Evolutionary conservation across 108 stramenopile genomes (phyloP).

Genomic region (Pseudonitzschia delicatissima): DNA sequence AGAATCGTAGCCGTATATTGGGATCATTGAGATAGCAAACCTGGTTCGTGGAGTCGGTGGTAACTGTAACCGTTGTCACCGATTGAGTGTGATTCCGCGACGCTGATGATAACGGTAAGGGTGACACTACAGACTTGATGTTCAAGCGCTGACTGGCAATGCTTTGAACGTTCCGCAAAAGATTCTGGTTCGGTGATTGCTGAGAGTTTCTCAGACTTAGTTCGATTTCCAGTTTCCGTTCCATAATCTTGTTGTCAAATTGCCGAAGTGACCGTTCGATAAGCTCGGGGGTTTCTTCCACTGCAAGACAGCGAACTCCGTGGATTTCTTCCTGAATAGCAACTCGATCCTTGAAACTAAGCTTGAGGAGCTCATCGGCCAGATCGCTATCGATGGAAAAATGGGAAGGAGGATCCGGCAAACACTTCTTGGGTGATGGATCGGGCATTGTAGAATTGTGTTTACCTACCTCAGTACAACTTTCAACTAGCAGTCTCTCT

Average conservation of each 20-base stretch:
- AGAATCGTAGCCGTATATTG: slow-evolving; percentile 31
- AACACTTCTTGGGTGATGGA: no score
- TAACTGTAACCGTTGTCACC: neutral
- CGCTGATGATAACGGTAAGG: neutral
- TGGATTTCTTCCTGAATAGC: slow-evolving; percentile 3
- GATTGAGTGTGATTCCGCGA: neutral
- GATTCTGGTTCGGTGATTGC: no score
- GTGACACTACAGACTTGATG: neutral
- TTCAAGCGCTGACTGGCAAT: no score
- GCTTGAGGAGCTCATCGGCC: neutral
- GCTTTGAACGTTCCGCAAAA: no score
- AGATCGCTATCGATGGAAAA: neutral
- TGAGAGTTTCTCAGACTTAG: no score
- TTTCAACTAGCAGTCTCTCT: no score
- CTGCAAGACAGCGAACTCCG: neutral
- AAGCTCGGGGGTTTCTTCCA: neutral
- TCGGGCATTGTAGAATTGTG: no score
- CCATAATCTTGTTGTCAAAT: no score
- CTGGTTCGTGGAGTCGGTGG: neutral
- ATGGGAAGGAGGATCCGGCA: neutral
- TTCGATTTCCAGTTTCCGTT: no score
- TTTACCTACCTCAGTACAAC: no score
- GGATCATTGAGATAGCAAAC: slow-evolving; percentile 12
- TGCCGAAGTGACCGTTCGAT: neutral
- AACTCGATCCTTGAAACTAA: neutral